These are phyloP conservation scores for Termitomyces sp. DNA, from an alignment of 768 basidiomycete species.

Conservation along the genomic window DNA sequence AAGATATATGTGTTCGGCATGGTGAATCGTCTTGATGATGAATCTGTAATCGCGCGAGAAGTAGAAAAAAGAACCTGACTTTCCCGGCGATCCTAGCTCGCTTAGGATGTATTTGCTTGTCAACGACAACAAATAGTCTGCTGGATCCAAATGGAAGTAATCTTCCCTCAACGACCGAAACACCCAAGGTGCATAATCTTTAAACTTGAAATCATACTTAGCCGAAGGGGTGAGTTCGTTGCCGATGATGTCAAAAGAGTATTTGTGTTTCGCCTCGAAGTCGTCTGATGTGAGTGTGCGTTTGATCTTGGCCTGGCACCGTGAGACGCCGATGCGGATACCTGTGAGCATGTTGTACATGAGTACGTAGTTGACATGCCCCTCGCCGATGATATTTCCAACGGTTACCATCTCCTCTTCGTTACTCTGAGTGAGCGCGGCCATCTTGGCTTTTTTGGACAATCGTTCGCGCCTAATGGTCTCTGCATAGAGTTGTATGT, in stretches of 20 bases:
- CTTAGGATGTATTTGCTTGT: slow-evolving; percentile 98
- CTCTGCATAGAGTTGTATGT: slow-evolving; percentile 88
- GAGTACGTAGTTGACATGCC: slow-evolving; percentile 96
- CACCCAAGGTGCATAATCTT: slow-evolving; percentile 98
- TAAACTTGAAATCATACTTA: slow-evolving; percentile 99
- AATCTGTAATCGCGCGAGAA: slow-evolving; percentile 98
- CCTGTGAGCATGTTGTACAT: slow-evolving; percentile 99
- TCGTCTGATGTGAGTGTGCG: slow-evolving; percentile 82
- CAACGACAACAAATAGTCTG: slow-evolving; percentile 94
- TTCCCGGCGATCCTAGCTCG: slow-evolving; percentile 95
- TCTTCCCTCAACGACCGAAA: slow-evolving; percentile 95
- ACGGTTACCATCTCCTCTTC: slow-evolving; percentile 59
- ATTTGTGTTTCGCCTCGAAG: slow-evolving; percentile 87
- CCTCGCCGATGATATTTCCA: slow-evolving; percentile 97
- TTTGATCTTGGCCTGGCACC: slow-evolving; percentile 94
- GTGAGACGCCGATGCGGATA: slow-evolving; percentile 91
- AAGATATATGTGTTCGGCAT: slow-evolving; percentile 91
- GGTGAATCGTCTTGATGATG: slow-evolving; percentile 99
- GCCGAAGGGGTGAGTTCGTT: slow-evolving; percentile 98
- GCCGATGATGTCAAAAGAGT: slow-evolving; percentile 95
- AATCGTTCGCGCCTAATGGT: slow-evolving; percentile 75
- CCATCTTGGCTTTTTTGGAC: slow-evolving; percentile 65
- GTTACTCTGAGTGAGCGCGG: slow-evolving; percentile 37
- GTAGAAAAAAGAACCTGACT: slow-evolving; percentile 99
- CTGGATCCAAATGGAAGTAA: slow-evolving; percentile 91